These are phyloP conservation scores for Obba rivulosa DNA, from an alignment of 768 basidiomycete species.

Conservation along the genomic window DNA sequence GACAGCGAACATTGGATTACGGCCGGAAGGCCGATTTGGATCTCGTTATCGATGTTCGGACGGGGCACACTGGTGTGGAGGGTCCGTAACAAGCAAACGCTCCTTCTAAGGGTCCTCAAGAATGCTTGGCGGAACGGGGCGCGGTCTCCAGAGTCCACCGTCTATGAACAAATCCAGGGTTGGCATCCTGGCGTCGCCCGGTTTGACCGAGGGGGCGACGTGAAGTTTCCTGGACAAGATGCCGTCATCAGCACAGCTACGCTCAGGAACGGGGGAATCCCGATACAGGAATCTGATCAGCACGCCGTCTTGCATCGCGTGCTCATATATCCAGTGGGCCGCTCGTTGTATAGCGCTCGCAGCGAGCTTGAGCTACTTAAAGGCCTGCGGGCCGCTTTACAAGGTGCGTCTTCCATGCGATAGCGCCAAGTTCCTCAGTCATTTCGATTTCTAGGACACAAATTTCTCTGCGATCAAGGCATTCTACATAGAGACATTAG, in stretches of 20 bases:
- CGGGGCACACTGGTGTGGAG: slow-evolving; percentile 10
- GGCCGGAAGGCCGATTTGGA: slow-evolving; percentile 3
- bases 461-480: neutral
- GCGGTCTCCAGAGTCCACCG: too few relatives aligned
- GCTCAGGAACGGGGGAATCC: too few relatives aligned
- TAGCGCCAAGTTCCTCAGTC: neutral
- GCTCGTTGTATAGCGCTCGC: neutral
- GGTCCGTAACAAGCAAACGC: too few relatives aligned
- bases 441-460: neutral
- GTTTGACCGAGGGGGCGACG: too few relatives aligned
- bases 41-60: slow-evolving; percentile 12
- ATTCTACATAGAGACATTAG: neutral
- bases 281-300: too few relatives aligned
- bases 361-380: neutral
- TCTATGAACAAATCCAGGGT: too few relatives aligned
- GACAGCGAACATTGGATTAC: too few relatives aligned
- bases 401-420: neutral
- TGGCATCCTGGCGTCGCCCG: too few relatives aligned
- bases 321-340: neutral
- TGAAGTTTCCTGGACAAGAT: too few relatives aligned
- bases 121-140: too few relatives aligned
- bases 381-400: neutral
- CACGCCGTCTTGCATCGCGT: neutral
- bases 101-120: too few relatives aligned
- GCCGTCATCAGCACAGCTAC: too few relatives aligned